phyloP scores from a whole-genome alignment of 179 eudicot genomes.

The Patellifolia procumbens region DNA sequence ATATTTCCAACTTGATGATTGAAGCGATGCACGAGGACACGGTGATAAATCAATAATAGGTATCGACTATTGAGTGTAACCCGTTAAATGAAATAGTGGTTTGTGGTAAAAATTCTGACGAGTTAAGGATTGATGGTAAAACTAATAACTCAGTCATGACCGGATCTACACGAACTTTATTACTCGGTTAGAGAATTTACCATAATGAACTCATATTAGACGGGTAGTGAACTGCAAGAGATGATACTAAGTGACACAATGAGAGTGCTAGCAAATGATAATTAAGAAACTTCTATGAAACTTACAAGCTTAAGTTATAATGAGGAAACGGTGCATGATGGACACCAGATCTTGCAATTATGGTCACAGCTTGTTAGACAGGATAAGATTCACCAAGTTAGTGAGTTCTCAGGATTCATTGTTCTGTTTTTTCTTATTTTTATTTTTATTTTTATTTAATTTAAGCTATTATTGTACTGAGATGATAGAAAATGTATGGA shows the following conservation, averaged over 20 bases:
- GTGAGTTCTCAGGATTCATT: background rate
- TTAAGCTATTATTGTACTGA: background rate
- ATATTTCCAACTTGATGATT: slow-evolving; percentile 1
- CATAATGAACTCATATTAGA: no score
- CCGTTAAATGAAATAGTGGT: no score
- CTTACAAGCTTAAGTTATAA: background rate
- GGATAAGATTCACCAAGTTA: slow-evolving; percentile 5
- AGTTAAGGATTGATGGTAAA: no score
- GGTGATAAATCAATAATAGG: no score
- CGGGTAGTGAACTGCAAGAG: background rate
- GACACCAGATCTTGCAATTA: slow-evolving; percentile 2
- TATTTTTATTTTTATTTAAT: background rate
- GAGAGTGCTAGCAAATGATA: no score
- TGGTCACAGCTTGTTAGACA: background rate
- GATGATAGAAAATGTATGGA: background rate
- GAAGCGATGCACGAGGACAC: no score
- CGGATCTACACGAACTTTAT: no score
- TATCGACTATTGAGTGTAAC: no score
- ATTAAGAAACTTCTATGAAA: slow-evolving; percentile 9
- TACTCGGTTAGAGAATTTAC: no score
- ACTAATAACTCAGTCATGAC: no score
- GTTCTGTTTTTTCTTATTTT: background rate
- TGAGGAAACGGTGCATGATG: background rate
- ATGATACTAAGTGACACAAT: no score
- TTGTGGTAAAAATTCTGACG: no score